Percentiles rank a stretch among this genome's conserved stretches.
Evolutionary conservation across 495 filamentous ascomycete genomes (phyloP).

Genomic region (Neurospora sublineolata): DNA sequence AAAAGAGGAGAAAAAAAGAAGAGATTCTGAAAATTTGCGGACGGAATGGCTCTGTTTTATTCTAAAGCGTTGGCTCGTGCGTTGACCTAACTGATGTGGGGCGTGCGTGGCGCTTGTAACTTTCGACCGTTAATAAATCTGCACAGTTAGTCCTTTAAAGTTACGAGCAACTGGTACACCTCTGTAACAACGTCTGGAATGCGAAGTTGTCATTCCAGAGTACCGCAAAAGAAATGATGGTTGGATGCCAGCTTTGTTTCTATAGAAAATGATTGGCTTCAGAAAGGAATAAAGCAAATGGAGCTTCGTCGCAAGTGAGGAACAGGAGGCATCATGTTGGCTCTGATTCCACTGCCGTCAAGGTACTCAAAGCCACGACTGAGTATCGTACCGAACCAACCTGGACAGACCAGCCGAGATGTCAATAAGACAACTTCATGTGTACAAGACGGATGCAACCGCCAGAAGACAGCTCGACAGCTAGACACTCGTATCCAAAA

Average conservation of each 20-base stretch:
- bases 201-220: neutral
- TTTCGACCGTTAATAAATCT: neutral
- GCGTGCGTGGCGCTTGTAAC: neutral
- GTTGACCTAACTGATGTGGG: neutral
- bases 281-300: neutral
- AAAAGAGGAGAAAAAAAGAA: slow-evolving; percentile 11
- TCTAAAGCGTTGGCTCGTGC: slow-evolving; percentile 2
- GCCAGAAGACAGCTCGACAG: neutral
- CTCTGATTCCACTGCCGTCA: neutral
- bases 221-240: neutral
- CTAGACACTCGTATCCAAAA: neutral
- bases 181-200: neutral
- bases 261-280: too few relatives aligned
- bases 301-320: neutral
- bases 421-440: neutral
- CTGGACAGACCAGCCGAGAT: neutral
- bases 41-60: neutral
- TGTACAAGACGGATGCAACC: neutral
- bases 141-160: too few relatives aligned
- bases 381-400: neutral
- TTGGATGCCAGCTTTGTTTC: too few relatives aligned
- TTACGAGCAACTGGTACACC: neutral
- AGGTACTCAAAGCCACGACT: neutral
- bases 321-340: neutral
- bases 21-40: neutral